A percentile compares a stretch with the other conserved stretches of the same genome.
Evolutionary conservation across 2,329 filamentous ascomycete genomes (phyloP).

Genomic region (Clonostachys chloroleuca): DNA sequence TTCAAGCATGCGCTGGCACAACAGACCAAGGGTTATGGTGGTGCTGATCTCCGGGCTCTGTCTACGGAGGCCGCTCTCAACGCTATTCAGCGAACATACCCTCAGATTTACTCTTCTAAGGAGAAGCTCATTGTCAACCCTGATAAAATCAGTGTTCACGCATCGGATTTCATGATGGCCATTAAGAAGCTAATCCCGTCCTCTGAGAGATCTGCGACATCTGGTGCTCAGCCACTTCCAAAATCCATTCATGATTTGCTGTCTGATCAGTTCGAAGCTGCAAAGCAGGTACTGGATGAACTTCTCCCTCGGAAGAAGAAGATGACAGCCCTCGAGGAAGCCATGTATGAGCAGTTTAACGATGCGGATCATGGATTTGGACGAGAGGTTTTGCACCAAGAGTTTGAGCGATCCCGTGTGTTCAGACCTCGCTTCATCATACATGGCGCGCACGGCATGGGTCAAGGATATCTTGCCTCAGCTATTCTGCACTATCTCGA

Average conservation of each 20-base stretch:
- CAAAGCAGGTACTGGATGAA: constrained; percentile 66
- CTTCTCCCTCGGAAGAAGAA: constrained; percentile 82
- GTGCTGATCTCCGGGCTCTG: constrained; percentile 87
- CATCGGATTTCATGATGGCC: constrained; percentile 95
- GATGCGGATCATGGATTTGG: constrained; percentile 81
- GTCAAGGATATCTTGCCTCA: constrained; percentile 82
- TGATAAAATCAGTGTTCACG: constrained; percentile 76
- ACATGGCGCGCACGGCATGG: constrained; percentile 82
- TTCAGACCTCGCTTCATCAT: constrained; percentile 88
- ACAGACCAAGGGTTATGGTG: constrained; percentile 92
- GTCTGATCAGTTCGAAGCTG: constrained; percentile 63
- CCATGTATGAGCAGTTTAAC: constrained; percentile 82
- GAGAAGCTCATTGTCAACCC: constrained; percentile 89
- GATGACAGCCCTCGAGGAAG: constrained; percentile 86
- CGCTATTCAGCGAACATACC: constrained; percentile 90
- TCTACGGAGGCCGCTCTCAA: constrained; percentile 96
- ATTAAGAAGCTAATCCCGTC: constrained; percentile 96
- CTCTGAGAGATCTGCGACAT: constrained; percentile 83
- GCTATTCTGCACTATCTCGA: constrained; percentile 89
- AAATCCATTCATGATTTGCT: constrained; percentile 79
- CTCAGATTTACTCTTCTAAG: constrained; percentile 89
- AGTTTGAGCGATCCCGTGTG: constrained; percentile 83
- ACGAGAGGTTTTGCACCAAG: constrained; percentile 68
- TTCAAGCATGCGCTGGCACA: constrained; percentile 85
- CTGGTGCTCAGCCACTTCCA: constrained; percentile 76